These are phyloP conservation scores for Podaxis sp. DNA, from an alignment of 768 basidiomycete species.

Conservation along the genomic window DNA sequence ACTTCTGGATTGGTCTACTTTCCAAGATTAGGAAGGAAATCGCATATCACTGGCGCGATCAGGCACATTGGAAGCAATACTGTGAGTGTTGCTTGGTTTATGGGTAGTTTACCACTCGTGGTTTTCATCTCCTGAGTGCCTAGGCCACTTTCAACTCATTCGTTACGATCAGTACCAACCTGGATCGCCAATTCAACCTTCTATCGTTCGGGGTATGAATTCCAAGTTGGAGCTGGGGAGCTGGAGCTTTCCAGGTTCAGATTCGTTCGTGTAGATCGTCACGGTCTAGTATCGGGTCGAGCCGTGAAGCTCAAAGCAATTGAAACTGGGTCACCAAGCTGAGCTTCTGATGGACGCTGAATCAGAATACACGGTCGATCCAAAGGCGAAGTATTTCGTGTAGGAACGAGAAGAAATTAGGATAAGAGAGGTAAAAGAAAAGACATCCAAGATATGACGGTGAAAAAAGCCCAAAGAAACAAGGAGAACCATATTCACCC, in stretches of 20 bases:
- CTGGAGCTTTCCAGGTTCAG: neutral
- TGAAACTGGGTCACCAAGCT: neutral
- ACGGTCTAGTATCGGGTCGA: neutral
- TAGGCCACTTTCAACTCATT: neutral
- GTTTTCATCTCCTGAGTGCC: neutral
- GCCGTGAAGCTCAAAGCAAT: neutral
- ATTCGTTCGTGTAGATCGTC: constrained; percentile 8
- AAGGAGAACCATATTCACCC: neutral
- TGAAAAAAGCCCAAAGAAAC: neutral
- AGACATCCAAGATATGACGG: neutral
- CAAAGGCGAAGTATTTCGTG: neutral
- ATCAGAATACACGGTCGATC: neutral
- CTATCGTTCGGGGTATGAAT: neutral
- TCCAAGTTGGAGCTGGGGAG: no score
- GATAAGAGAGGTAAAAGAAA: neutral
- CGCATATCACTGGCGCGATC: neutral
- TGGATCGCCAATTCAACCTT: neutral
- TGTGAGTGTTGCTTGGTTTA: neutral
- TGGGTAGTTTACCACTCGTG: neutral
- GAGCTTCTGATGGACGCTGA: no score
- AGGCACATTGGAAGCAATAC: neutral
- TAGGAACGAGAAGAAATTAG: neutral
- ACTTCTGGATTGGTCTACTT: neutral
- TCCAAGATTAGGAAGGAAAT: neutral
- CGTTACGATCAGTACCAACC: neutral